These are phyloP conservation scores for Phytophthora europaea DNA, from an alignment of 352 stramenopile species.

Conservation along the genomic window DNA sequence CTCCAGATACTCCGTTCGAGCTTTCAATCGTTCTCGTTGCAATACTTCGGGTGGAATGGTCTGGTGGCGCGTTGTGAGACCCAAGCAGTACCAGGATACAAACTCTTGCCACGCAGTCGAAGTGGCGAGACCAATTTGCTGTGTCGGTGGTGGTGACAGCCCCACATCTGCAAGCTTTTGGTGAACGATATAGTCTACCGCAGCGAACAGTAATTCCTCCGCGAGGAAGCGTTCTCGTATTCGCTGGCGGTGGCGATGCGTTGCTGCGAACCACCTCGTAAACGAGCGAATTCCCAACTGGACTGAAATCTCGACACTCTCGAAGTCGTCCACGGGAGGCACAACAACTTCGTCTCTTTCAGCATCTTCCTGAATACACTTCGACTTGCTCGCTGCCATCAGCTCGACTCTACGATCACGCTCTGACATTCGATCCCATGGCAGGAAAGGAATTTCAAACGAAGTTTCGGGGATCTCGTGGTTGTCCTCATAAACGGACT, in stretches of 20 bases:
- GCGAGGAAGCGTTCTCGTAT: conserved; percentile 65
- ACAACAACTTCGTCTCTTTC: conserved; percentile 47
- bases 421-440: conserved; percentile 55
- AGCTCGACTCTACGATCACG: conserved; percentile 60
- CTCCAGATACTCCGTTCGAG: conserved; percentile 49
- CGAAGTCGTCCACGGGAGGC: conserved; percentile 58
- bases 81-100: conserved; percentile 63
- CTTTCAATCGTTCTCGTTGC: conserved; percentile 44
- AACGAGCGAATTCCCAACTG: conserved; percentile 62
- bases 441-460: conserved; percentile 38
- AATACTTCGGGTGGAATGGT: conserved; percentile 33
- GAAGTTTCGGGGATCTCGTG: conserved; percentile 14
- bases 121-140: conserved; percentile 34
- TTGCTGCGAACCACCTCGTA: conserved; percentile 65
- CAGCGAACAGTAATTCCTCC: conserved; percentile 71
- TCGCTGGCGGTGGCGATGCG: conserved; percentile 47
- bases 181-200: conserved; percentile 48
- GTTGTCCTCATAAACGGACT: conserved; percentile 5
- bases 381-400: conserved; percentile 66
- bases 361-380: conserved; percentile 50
- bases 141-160: conserved; percentile 27
- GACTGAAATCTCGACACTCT: conserved; percentile 50
- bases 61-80: conserved; percentile 31
- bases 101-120: conserved; percentile 59
- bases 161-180: conserved; percentile 48